phyloP scores from a whole-genome alignment of 2,329 filamentous ascomycete genomes.

The Microsporum ferrugineum region DNA sequence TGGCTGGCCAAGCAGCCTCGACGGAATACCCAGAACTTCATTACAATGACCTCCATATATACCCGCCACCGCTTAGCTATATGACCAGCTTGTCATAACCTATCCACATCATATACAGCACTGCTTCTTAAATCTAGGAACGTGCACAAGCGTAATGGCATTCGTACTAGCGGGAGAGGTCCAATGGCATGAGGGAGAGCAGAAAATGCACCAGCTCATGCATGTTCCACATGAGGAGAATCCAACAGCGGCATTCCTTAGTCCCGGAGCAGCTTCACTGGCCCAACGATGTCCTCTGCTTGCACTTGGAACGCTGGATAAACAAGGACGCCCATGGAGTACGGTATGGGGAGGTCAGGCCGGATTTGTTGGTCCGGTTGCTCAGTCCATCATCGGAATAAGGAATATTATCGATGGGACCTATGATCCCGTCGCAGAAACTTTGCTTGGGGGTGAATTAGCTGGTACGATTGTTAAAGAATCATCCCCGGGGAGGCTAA shows the following conservation, averaged over 20 bases:
- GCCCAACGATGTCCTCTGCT: slow-evolving; percentile 55
- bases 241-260: slow-evolving; percentile 55
- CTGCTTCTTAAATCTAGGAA: background rate
- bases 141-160: slow-evolving; percentile 12
- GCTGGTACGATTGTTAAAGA: slow-evolving; percentile 36
- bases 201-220: slow-evolving; percentile 52
- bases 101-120: background rate
- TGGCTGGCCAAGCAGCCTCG: no score
- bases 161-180: slow-evolving; percentile 17
- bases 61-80: background rate
- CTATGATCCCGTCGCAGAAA: slow-evolving; percentile 59
- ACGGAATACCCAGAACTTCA: background rate
- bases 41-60: background rate
- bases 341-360: slow-evolving; percentile 64
- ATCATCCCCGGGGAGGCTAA: slow-evolving; percentile 36
- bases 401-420: slow-evolving; percentile 48
- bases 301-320: slow-evolving; percentile 61
- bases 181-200: slow-evolving; percentile 55
- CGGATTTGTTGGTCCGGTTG: slow-evolving; percentile 54
- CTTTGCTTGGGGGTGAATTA: slow-evolving; percentile 43
- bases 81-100: background rate
- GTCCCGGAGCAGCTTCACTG: slow-evolving; percentile 48
- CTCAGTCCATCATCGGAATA: slow-evolving; percentile 52
- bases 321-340: slow-evolving; percentile 57
- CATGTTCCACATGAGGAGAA: slow-evolving; percentile 49